These are phyloP conservation scores for Prinsepia uniflora DNA, from an alignment of 306 rosid genomes.

Conservation along the genomic window DNA sequence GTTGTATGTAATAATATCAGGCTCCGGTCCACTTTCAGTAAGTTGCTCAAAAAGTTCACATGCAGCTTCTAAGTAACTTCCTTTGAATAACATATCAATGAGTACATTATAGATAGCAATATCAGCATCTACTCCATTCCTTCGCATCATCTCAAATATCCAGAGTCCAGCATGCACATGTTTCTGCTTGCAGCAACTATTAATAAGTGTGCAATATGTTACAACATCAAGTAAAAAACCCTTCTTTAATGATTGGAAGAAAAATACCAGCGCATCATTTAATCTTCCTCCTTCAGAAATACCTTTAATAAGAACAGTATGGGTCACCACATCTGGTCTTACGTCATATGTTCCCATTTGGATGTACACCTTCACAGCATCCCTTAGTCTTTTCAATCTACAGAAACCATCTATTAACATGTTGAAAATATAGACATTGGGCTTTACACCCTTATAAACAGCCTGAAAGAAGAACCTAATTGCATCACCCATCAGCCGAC, in stretches of 20 bases:
- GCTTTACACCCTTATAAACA: constrained; percentile 18
- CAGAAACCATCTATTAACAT: constrained; percentile 32
- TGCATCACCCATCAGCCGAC: constrained; percentile 25
- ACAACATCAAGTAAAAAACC: constrained; percentile 22
- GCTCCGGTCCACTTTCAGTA: constrained; percentile 16
- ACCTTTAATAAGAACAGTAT: constrained; percentile 30
- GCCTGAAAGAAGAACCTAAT: constrained; percentile 32
- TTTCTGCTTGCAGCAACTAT: constrained; percentile 28
- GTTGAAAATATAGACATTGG: constrained; percentile 26
- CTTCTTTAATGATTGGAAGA: constrained; percentile 31
- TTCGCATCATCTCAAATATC: constrained; percentile 21
- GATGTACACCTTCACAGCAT: constrained; percentile 26
- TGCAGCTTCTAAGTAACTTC: constrained; percentile 17
- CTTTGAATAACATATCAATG: constrained; percentile 20
- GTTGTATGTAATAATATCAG: constrained; percentile 33
- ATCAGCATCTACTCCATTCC: constrained; percentile 25
- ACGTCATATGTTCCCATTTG: constrained; percentile 18
- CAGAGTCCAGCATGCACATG: neutral
- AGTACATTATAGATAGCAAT: constrained; percentile 28
- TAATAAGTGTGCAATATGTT: constrained; percentile 22
- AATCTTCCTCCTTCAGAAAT: constrained; percentile 20
- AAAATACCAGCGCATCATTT: constrained; percentile 23
- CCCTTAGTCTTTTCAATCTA: constrained; percentile 20
- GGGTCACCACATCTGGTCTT: constrained; percentile 26
- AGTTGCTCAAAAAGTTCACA: constrained; percentile 12